Conservation (phyloP, 1,139 yeast species). For the Scheffersomyces illinoinensis region DNA sequence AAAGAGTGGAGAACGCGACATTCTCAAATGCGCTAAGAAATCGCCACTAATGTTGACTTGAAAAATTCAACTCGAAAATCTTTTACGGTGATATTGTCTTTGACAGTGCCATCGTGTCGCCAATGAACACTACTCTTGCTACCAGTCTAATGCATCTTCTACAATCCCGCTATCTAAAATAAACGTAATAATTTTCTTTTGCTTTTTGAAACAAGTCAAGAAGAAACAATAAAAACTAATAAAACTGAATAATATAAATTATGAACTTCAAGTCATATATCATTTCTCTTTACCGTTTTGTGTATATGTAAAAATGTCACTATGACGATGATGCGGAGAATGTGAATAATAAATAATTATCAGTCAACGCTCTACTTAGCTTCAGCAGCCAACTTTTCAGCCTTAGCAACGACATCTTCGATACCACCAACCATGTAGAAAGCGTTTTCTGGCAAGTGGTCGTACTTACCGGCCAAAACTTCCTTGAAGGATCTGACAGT, state of each 20-base stretch:
- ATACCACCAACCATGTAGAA: slow-evolving; percentile 99
- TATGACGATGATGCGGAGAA: neutral
- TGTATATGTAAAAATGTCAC: neutral
- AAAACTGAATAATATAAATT: slow-evolving; percentile 3
- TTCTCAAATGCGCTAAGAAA: neutral
- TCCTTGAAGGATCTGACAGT: slow-evolving; percentile 94
- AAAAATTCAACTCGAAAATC: too few relatives aligned
- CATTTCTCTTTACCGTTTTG: slow-evolving; percentile 5
- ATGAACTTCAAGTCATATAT: slow-evolving; percentile 13
- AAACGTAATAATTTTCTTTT: slow-evolving; percentile 4
- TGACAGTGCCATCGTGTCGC: neutral
- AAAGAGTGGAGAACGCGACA: neutral
- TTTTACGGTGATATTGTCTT: neutral
- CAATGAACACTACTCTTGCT: neutral
- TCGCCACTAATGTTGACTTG: neutral
- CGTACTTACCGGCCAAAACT: slow-evolving; percentile 97
- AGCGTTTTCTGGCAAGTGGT: slow-evolving; percentile 97
- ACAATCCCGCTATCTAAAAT: neutral
- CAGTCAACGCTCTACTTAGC: slow-evolving; percentile 52
- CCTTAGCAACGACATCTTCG: slow-evolving; percentile 97
- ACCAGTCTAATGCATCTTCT: neutral
- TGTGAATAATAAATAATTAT: neutral
- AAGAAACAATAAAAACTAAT: slow-evolving; percentile 1
- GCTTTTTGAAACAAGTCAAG: neutral
- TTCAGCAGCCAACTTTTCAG: slow-evolving; percentile 97